Evolutionary conservation across 805 yeast genomes (phyloP).

Genomic region (Myxozyma melibiosi): DNA sequence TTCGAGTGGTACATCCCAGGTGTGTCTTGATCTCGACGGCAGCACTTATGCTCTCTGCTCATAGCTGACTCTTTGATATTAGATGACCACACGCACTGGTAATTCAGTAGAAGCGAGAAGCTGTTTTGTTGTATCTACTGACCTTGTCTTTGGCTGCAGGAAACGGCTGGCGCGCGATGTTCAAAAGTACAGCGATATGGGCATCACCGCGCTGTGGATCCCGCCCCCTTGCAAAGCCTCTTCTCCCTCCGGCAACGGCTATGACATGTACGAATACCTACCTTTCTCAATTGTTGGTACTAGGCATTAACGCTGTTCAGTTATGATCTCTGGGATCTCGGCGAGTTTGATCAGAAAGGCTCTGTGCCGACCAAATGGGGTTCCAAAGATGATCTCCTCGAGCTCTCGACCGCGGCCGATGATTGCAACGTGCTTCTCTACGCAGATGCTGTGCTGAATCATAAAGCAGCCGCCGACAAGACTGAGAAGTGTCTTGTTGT

Average conservation of each 20-base stretch:
- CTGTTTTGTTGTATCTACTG: neutral
- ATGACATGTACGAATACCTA: constrained; percentile 18
- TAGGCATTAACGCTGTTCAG: neutral
- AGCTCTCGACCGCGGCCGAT: constrained; percentile 16
- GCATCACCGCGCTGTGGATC: constrained; percentile 28
- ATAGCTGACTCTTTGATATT: neutral
- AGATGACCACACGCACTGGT: constrained; percentile 32
- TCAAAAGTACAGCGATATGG: constrained; percentile 21
- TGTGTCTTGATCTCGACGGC: neutral
- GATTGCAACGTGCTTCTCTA: constrained; percentile 9
- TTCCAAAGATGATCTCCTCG: constrained; percentile 20
- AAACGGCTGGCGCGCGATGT: constrained; percentile 16
- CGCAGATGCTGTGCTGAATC: constrained; percentile 30
- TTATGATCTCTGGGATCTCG: constrained; percentile 33
- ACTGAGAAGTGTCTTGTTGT: constrained; percentile 24
- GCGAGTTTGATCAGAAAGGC: constrained; percentile 34
- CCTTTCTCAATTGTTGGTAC: neutral
- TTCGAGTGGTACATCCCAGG: constrained; percentile 33
- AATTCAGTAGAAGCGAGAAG: neutral
- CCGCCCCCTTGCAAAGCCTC: constrained; percentile 33
- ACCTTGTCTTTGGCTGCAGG: constrained; percentile 1
- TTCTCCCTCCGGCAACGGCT: constrained; percentile 30
- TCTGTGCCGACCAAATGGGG: constrained; percentile 31
- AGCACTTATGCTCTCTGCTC: too few species aligned
- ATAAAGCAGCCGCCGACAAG: constrained; percentile 32